phyloP scores from a whole-genome alignment of 2,329 filamentous ascomycete genomes.

The Venturia carpophila region DNA sequence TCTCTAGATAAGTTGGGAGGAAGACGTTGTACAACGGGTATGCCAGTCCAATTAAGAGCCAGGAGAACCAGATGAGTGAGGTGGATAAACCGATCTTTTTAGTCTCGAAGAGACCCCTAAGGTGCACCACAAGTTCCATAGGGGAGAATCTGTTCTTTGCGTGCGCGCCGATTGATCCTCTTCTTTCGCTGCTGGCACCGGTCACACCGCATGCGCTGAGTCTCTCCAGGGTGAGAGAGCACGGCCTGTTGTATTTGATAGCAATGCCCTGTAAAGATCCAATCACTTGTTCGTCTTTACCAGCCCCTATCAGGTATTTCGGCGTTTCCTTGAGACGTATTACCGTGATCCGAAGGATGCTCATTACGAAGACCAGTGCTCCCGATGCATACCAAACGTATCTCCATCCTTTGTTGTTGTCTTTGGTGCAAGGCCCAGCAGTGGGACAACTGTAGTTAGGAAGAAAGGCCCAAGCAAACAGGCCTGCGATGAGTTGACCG shows the following conservation, averaged over 20 bases:
- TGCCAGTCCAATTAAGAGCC: constrained; percentile 62
- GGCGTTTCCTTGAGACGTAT: constrained; percentile 50
- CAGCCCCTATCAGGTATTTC: constrained; percentile 48
- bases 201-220: constrained; percentile 41
- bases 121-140: constrained; percentile 42
- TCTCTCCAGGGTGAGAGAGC: constrained; percentile 43
- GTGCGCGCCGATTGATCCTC: constrained; percentile 21
- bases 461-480: constrained; percentile 49
- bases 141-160: constrained; percentile 32
- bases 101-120: constrained; percentile 58
- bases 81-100: constrained; percentile 54
- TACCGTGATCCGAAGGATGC: constrained; percentile 44
- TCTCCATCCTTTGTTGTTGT: constrained; percentile 50
- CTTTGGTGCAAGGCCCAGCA: constrained; percentile 40
- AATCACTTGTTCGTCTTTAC: constrained; percentile 45
- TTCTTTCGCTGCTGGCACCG: constrained; percentile 18
- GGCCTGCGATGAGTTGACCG: constrained; percentile 44
- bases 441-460: constrained; percentile 43
- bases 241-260: constrained; percentile 45
- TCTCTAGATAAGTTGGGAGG: constrained; percentile 54
- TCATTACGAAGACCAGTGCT: constrained; percentile 47
- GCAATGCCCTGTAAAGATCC: constrained; percentile 44
- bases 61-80: constrained; percentile 58
- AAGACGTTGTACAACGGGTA: constrained; percentile 73
- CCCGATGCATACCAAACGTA: constrained; percentile 50